Evolutionary conservation across 1,284 basidiomycete species (phyloP).

Genomic region (Rhodotorula glutinis): DNA sequence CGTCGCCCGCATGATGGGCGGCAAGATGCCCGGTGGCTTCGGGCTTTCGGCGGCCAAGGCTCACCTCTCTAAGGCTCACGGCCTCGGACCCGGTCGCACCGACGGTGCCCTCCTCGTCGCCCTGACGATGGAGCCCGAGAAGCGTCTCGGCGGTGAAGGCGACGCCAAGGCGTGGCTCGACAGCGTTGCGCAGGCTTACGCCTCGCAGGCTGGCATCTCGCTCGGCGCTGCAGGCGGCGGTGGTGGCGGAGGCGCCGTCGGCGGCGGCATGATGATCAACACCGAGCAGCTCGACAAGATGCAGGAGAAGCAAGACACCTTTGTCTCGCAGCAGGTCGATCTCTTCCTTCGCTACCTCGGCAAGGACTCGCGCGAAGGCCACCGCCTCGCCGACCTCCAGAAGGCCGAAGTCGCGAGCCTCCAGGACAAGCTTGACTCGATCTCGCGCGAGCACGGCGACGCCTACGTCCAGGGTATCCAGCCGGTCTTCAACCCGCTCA

Average conservation of each 20-base stretch:
- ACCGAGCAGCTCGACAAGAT: constrained; percentile 98
- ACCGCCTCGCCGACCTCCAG: constrained; percentile 81
- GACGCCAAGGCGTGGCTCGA: constrained; percentile 96
- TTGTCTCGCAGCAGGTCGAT: constrained; percentile 89
- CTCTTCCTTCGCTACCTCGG: constrained; percentile 94
- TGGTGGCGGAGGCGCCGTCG: constrained; percentile 43
- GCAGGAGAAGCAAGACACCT: constrained; percentile 86
- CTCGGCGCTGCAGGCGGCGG: constrained; percentile 57
- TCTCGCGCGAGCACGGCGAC: constrained; percentile 86
- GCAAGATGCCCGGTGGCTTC: constrained; percentile 99
- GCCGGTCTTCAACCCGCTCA: constrained; percentile 87
- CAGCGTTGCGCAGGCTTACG: constrained; percentile 77
- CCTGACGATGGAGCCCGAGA: constrained; percentile 87
- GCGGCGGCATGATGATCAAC: constrained; percentile 66
- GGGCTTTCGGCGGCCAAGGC: constrained; percentile 86
- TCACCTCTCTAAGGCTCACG: constrained; percentile 87
- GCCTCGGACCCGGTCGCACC: constrained; percentile 79
- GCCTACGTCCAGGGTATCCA: constrained; percentile 90
- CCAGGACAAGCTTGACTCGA: constrained; percentile 83
- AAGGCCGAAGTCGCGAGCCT: constrained; percentile 68
- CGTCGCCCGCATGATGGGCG: constrained; percentile 84
- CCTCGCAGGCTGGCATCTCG: constrained; percentile 79
- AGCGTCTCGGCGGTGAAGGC: constrained; percentile 83
- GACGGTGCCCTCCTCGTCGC: constrained; percentile 87
- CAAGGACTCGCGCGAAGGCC: constrained; percentile 85